phyloP scores from a whole-genome alignment of 768 basidiomycete genomes.

The Lactifluus hygrophoroides region DNA sequence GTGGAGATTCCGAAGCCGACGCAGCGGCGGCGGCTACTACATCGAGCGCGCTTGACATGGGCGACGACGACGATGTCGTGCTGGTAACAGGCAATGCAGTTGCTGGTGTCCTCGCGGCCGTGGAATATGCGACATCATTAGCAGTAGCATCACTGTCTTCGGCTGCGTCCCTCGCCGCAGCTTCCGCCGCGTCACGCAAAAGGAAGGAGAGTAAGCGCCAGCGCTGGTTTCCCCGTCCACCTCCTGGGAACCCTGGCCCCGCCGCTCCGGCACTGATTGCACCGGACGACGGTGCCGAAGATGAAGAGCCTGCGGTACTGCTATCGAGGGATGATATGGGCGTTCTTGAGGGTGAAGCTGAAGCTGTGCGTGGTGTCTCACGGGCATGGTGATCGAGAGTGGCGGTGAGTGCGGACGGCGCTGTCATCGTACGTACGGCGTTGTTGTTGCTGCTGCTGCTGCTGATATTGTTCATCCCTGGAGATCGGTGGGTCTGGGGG shows the following conservation, averaged over 20 bases:
- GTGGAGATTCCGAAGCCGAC: slow-evolving; percentile 19
- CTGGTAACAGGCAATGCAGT: background rate
- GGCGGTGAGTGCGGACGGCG: background rate
- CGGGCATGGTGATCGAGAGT: background rate
- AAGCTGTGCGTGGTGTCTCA: background rate
- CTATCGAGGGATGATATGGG: background rate
- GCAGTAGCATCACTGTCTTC: background rate
- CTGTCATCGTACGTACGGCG: background rate
- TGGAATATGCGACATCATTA: too few relatives aligned
- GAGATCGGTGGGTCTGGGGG: background rate
- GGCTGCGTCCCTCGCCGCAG: background rate
- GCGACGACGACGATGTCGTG: background rate
- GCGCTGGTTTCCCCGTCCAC: background rate
- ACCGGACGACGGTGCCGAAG: background rate
- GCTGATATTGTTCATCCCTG: background rate
- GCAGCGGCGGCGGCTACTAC: too few relatives aligned
- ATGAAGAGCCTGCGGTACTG: background rate
- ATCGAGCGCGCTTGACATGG: background rate
- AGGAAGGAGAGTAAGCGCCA: slow-evolving; percentile 19
- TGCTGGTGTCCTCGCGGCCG: too few relatives aligned
- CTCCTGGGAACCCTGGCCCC: background rate
- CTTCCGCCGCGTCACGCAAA: slow-evolving; percentile 8
- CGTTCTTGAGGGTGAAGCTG: background rate
- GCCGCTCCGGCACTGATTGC: background rate
- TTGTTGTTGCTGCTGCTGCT: background rate